Conservation (phyloP, 257 asterid genomes). For the Paraleonurus japonicus region DNA sequence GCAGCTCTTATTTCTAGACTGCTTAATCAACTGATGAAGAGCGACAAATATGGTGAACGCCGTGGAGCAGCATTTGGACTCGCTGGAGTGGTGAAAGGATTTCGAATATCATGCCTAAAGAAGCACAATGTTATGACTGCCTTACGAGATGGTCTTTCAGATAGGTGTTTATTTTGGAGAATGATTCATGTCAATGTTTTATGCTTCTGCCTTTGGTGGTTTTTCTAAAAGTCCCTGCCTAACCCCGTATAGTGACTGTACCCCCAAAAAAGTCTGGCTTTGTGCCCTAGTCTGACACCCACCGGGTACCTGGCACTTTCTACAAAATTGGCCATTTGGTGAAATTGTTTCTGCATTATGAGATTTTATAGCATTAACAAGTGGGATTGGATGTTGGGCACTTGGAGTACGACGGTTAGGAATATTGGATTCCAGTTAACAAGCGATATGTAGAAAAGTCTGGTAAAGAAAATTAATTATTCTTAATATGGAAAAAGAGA, state of each 20-base stretch:
- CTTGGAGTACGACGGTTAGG: neutral
- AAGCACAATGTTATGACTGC: slow-evolving; percentile 68
- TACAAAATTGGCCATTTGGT: neutral
- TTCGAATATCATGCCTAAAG: slow-evolving; percentile 76
- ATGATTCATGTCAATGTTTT: neutral
- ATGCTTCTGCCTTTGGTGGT: neutral
- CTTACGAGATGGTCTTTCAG: slow-evolving; percentile 71
- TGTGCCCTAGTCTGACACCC: neutral
- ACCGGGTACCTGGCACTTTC: neutral
- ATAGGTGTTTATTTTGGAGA: slow-evolving; percentile 53
- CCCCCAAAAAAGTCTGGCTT: neutral
- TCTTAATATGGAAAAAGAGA: no score
- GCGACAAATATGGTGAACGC: slow-evolving; percentile 97
- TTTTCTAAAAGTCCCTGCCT: neutral
- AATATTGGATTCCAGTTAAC: slow-evolving; percentile 1
- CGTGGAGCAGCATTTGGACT: slow-evolving; percentile 99
- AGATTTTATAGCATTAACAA: neutral
- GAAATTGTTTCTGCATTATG: neutral
- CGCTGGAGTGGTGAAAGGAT: slow-evolving; percentile 95
- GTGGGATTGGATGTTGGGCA: neutral
- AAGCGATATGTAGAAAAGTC: neutral
- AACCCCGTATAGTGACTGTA: neutral
- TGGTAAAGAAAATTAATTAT: neutral
- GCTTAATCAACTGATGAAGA: slow-evolving; percentile 84
- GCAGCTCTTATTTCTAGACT: slow-evolving; percentile 74